Evolutionary conservation across 345 rosid species (phyloP).

Genomic region (Eucalyptus curtisii): DNA sequence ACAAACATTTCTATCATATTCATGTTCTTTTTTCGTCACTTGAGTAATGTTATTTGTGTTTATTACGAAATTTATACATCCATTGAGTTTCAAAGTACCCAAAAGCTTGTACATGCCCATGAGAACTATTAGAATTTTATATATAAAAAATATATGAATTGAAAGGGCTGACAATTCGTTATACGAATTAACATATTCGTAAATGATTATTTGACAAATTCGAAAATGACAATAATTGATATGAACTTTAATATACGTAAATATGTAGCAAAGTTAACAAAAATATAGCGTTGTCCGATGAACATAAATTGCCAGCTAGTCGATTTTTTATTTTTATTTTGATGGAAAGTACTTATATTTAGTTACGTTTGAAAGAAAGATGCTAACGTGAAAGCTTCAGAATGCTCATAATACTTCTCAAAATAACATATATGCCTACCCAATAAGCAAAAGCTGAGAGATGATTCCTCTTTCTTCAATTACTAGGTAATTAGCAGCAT

Average conservation of each 20-base stretch:
- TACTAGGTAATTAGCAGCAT: neutral
- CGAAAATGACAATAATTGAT: neutral
- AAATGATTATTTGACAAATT: neutral
- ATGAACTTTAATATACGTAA: too few species aligned
- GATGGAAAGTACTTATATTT: neutral
- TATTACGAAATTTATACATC: too few species aligned
- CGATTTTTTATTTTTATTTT: too few species aligned
- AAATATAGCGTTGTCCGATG: neutral
- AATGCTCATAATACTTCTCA: neutral
- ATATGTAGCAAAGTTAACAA: neutral
- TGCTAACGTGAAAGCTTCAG: neutral
- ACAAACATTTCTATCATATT: too few species aligned
- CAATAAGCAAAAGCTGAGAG: neutral
- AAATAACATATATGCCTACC: neutral
- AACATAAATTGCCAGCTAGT: neutral
- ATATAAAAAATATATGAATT: neutral
- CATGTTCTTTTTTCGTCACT: too few species aligned
- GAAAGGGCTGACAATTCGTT: neutral
- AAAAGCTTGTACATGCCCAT: too few species aligned
- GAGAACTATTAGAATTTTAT: neutral
- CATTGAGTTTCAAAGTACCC: too few species aligned
- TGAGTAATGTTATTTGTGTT: too few species aligned
- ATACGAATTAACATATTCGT: neutral
- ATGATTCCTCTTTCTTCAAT: neutral
- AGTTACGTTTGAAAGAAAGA: too few species aligned